phyloP scores from a whole-genome alignment of 768 basidiomycete genomes.

The Russula emetica region DNA sequence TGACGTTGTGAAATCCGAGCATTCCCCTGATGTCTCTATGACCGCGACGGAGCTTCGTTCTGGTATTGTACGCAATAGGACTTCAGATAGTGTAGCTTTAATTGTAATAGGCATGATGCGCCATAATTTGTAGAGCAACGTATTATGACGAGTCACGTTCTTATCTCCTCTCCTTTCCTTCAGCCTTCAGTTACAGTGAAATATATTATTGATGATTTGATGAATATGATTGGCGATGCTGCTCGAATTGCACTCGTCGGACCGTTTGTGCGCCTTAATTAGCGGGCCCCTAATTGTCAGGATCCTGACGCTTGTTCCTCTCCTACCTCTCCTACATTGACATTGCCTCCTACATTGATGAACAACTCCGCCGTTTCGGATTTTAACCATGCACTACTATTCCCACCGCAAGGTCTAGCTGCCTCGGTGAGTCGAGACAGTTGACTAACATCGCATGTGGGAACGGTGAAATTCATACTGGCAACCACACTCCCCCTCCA shows the following conservation, averaged over 20 bases:
- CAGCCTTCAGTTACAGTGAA: too few species aligned
- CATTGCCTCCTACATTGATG: background rate
- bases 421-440: slow-evolving; percentile 12
- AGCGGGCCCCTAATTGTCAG: too few species aligned
- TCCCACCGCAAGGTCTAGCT: background rate
- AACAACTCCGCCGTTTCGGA: slow-evolving; percentile 13
- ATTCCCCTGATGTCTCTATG: background rate
- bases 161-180: background rate
- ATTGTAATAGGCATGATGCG: background rate
- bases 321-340: too few species aligned
- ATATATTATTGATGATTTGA: too few species aligned
- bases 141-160: slow-evolving; percentile 3
- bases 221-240: too few species aligned
- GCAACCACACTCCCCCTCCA: background rate
- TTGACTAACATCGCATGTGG: background rate
- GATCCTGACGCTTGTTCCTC: background rate
- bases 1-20: slow-evolving; percentile 4
- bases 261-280: too few species aligned
- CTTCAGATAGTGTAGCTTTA: slow-evolving; percentile 12
- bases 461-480: background rate
- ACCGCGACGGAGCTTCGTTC: slow-evolving; percentile 12
- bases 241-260: background rate
- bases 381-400: background rate
- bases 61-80: slow-evolving; percentile 9
- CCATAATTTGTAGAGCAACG: slow-evolving; percentile 4